Conservation (phyloP, 441 rosid species). For the Hura crepitans region DNA sequence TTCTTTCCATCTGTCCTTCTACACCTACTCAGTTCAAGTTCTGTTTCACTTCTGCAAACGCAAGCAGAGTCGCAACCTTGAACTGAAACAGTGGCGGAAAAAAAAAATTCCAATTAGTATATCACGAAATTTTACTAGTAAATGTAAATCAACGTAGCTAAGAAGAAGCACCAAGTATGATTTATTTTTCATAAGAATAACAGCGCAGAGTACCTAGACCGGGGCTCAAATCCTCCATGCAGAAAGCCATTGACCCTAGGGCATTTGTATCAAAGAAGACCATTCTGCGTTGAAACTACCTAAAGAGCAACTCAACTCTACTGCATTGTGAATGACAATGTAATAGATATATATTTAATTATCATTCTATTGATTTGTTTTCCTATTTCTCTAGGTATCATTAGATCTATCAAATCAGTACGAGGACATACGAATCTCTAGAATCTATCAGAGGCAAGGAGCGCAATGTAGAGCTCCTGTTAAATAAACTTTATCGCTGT, state of each 20-base stretch:
- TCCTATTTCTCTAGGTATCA: neutral
- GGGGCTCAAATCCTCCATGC: neutral
- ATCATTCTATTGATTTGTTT: neutral
- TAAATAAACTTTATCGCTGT: no score
- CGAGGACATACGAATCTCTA: neutral
- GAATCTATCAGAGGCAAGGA: neutral
- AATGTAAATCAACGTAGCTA: neutral
- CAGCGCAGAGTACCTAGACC: neutral
- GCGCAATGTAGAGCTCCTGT: neutral
- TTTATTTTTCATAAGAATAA: neutral
- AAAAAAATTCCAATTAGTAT: neutral
- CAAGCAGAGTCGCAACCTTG: conserved; percentile 31
- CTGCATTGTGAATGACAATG: neutral
- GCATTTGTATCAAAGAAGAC: neutral
- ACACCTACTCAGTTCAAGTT: conserved; percentile 53
- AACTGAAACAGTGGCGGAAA: conserved; percentile 17
- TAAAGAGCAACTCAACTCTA: neutral
- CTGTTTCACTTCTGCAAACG: conserved; percentile 30
- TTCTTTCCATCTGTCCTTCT: conserved; percentile 78
- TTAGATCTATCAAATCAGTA: neutral
- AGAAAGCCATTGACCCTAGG: neutral
- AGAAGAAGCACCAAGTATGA: neutral
- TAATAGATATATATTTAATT: neutral
- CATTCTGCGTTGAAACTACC: neutral
- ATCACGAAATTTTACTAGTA: neutral